Conservation (phyloP, 2,329 filamentous ascomycete genomes). For the Plenodomus biglobosus region DNA sequence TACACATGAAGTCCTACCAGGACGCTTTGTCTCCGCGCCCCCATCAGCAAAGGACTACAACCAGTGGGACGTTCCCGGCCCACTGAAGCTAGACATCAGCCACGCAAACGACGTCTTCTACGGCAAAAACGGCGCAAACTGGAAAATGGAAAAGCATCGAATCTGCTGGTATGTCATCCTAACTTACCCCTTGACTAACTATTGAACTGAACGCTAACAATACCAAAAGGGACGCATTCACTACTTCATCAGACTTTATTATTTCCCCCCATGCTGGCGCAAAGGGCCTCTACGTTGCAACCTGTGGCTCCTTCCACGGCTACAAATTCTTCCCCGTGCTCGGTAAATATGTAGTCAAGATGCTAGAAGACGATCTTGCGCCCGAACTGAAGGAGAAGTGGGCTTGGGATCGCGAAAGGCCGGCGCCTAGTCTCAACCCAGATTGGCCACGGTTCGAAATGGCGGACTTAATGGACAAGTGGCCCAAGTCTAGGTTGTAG, state of each 20-base stretch:
- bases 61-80: constrained; percentile 62
- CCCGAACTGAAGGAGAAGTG: constrained; percentile 63
- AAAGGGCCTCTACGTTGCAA: constrained; percentile 57
- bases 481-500: constrained; percentile 36
- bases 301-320: constrained; percentile 62
- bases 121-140: constrained; percentile 57
- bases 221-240: constrained; percentile 62
- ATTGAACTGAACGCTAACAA: constrained; percentile 27
- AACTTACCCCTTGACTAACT: background rate
- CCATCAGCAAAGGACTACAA: constrained; percentile 59
- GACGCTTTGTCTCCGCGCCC: constrained; percentile 59
- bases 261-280: constrained; percentile 55
- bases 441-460: constrained; percentile 62
- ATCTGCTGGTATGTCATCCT: constrained; percentile 61
- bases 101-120: constrained; percentile 61
- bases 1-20: constrained; percentile 46
- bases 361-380: constrained; percentile 47
- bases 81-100: constrained; percentile 61
- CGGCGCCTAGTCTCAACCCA: constrained; percentile 53
- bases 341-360: constrained; percentile 57
- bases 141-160: constrained; percentile 63
- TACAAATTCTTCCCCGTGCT: constrained; percentile 64
- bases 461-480: constrained; percentile 52
- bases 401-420: constrained; percentile 60
- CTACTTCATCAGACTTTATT: constrained; percentile 58